Percentiles rank a stretch among this genome's conserved stretches.
Evolutionary conservation across 768 basidiomycete species (phyloP).

Genomic region (Lentinula detonsa): DNA sequence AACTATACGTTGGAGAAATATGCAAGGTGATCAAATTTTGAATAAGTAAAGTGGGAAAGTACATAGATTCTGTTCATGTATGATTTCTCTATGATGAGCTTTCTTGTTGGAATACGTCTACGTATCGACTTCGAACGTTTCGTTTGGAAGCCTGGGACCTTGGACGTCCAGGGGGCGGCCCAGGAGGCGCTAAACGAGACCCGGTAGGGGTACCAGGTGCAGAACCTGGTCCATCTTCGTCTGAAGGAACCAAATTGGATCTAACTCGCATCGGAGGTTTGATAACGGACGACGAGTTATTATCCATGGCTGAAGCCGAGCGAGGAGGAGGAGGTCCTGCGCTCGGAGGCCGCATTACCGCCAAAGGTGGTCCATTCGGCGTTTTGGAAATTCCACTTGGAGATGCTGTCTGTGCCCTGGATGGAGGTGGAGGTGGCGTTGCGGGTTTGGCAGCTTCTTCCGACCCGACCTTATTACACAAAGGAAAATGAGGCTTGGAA

Average conservation of each 20-base stretch:
- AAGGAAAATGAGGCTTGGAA: background rate
- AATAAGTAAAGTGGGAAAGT: background rate
- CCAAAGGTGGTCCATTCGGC: conserved; percentile 14
- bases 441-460: conserved; percentile 51
- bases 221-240: conserved; percentile 35
- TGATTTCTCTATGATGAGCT: conserved; percentile 18
- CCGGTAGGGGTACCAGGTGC: conserved; percentile 42
- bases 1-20: background rate
- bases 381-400: conserved; percentile 44
- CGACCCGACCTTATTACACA: conserved; percentile 41
- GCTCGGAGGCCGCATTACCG: conserved; percentile 13
- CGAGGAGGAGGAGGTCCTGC: conserved; percentile 39
- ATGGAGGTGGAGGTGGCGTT: conserved; percentile 68
- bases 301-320: conserved; percentile 60
- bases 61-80: conserved; percentile 5
- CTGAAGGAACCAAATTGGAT: conserved; percentile 56
- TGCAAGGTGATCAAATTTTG: background rate
- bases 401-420: conserved; percentile 81
- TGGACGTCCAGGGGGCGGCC: conserved; percentile 46
- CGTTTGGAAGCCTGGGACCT: conserved; percentile 67
- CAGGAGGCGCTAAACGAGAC: conserved; percentile 38
- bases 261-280: conserved; percentile 52
- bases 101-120: conserved; percentile 79
- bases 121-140: conserved; percentile 77
- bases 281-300: conserved; percentile 38